phyloP scores from a whole-genome alignment of 352 stramenopile genomes.

The Phytophthora chlamydospora region DNA sequence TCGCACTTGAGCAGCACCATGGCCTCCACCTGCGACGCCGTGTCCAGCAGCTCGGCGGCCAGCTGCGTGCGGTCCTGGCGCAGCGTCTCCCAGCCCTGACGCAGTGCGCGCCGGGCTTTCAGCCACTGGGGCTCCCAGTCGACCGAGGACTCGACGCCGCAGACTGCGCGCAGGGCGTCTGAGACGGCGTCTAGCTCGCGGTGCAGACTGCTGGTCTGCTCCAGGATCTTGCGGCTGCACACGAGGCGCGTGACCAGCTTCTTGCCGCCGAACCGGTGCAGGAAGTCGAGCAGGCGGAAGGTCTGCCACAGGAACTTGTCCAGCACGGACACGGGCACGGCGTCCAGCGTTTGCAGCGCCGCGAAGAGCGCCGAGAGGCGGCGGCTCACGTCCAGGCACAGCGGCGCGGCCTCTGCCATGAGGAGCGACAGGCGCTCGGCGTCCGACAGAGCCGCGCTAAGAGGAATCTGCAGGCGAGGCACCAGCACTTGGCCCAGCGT shows the following conservation, averaged over 20 bases:
- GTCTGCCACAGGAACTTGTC: slow-evolving; percentile 22
- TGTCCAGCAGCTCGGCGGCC: slow-evolving; percentile 14
- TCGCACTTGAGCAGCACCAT: slow-evolving; percentile 29
- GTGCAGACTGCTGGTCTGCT: slow-evolving; percentile 16
- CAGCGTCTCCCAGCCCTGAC: slow-evolving; percentile 14
- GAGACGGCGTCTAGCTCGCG: slow-evolving; percentile 11
- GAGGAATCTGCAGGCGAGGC: slow-evolving; percentile 10
- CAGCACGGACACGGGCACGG: background rate
- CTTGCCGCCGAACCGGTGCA: slow-evolving; percentile 17
- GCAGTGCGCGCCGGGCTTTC: slow-evolving; percentile 8
- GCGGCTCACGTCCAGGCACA: slow-evolving; percentile 12
- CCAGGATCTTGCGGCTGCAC: slow-evolving; percentile 25
- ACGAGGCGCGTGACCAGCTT: slow-evolving; percentile 26
- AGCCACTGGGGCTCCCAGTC: slow-evolving; percentile 21
- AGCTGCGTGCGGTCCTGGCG: slow-evolving; percentile 11
- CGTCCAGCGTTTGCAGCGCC: background rate
- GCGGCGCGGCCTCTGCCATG: slow-evolving; percentile 13
- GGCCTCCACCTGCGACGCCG: slow-evolving; percentile 18
- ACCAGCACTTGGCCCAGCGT: slow-evolving; percentile 8
- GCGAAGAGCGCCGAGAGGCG: slow-evolving; percentile 6
- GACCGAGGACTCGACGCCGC: background rate
- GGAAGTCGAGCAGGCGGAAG: slow-evolving; percentile 21
- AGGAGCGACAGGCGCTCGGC: background rate
- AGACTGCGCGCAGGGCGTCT: background rate
- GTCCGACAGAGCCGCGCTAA: background rate